phyloP scores from a whole-genome alignment of 371 early-diverging fungal species.

The Actinomortierella ambigua region DNA sequence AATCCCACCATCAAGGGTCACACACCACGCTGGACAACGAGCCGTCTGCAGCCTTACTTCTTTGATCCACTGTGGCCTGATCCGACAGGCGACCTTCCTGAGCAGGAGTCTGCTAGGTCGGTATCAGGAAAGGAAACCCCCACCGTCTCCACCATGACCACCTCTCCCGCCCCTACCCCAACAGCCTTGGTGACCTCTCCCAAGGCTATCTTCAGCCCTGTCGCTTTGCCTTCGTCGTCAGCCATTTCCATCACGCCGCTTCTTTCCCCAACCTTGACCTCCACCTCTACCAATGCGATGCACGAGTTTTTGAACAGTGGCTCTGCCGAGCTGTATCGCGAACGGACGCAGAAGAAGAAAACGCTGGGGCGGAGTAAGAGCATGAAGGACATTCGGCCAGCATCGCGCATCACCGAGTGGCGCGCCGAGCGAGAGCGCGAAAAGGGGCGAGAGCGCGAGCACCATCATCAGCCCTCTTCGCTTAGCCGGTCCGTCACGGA shows the following conservation, averaged over 20 bases:
- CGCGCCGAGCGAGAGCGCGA: constrained; percentile 40
- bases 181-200: not conserved
- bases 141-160: not conserved
- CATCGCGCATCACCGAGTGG: constrained; percentile 30
- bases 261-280: not conserved
- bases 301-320: constrained; percentile 41
- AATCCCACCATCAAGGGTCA: constrained; percentile 40
- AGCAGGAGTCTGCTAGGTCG: not conserved
- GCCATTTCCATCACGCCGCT: constrained; percentile 12
- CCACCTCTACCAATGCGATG: constrained; percentile 20
- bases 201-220: not conserved
- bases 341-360: constrained; percentile 44
- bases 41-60: constrained; percentile 43
- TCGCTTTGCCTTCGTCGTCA: constrained; percentile 13
- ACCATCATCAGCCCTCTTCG: not conserved
- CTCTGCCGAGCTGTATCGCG: constrained; percentile 37
- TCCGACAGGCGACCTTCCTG: constrained; percentile 38
- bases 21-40: constrained; percentile 45
- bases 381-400: constrained; percentile 31
- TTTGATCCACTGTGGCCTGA: constrained; percentile 27
- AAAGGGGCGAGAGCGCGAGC: not conserved
- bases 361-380: constrained; percentile 42
- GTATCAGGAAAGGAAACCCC: not conserved
- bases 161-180: not conserved
- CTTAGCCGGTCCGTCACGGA: constrained; percentile 10